Base-by-base conservation (phyloP, 2,329 filamentous ascomycete species). In the Pseudopithomyces maydicus region DNA sequence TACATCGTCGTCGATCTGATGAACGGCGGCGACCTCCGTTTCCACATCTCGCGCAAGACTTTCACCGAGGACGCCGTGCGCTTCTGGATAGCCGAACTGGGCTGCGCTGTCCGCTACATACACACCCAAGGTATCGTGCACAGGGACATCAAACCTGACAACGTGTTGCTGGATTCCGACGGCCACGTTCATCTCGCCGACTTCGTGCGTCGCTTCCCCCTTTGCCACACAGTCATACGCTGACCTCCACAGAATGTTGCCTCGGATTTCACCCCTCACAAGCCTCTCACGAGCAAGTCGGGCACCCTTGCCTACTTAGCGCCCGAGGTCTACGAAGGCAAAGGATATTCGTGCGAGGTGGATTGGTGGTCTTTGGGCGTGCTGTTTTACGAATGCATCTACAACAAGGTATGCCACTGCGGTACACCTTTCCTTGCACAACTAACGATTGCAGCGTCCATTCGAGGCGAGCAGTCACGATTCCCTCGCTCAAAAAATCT, bases 301-400 rank as follows among this genome's bases (percentile, higher is more conserved):
- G 95, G 95, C 32, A 99, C 95, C 0, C 80, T 99, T 56, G 95
- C 95, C 52, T 99, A 99, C 73, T 86, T 99, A 7, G 93, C 94
- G 1, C 95, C 95, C 4, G 95, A 99, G 75, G 95, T 98, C 2
- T 99, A 98, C 71, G 85, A 88, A 63, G 94, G 94, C 47, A 89
- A 88, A 59, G 95, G 95, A 38, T 99, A 99, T 72, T 88, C 90
- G 58, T 87, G 88, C 45, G 91, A 95, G 67, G 93, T 95, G 41
- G 95, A 99, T 75, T 99, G 95, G 95, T 99, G 95, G 95, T 98
- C 95, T 6, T 79, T 99, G 20, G 95, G 95, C 47, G 95, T 99
- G 44, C 85, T 96, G n/a, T 98, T 98, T 76, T 99, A 97, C 77
- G 95, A 99, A 77, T 98, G 95, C 83, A 97, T 99, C 64, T 99